These are phyloP conservation scores for Triticum dicoccoides DNA, from an alignment of 176 grass and related monocot genomes.

Conservation along the genomic window DNA sequence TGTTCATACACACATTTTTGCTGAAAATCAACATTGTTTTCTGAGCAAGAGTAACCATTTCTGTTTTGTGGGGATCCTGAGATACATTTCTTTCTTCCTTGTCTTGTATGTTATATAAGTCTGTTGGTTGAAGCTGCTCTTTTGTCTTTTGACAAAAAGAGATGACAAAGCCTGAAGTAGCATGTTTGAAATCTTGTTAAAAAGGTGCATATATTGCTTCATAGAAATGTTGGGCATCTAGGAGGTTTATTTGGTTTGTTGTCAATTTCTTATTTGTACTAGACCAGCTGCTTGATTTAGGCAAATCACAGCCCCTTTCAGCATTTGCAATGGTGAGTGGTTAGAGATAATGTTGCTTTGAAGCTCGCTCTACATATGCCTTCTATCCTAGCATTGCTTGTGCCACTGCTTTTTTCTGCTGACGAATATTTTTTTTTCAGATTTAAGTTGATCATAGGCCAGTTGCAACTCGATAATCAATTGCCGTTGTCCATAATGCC, in stretches of 20 bases:
- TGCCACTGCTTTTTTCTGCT: not conserved
- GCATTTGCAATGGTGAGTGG: conserved; percentile 10
- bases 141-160: conserved; percentile 20
- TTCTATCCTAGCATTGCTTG: not conserved
- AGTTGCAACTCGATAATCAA: conserved; percentile 96
- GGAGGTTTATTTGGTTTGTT: not conserved
- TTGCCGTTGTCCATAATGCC: conserved; percentile 87
- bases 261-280: not conserved
- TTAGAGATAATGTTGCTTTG: conserved; percentile 1
- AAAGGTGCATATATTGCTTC: not conserved
- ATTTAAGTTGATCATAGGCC: conserved; percentile 90
- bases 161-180: not conserved
- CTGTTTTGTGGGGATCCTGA: conserved; percentile 5
- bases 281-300: conserved; percentile 7
- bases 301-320: not conserved
- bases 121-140: not conserved
- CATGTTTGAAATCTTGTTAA: conserved; percentile 2
- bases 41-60: conserved; percentile 7
- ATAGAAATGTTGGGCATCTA: not conserved
- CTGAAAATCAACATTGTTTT: not conserved
- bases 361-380: not conserved
- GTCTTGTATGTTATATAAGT: conserved; percentile 8
- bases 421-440: conserved; percentile 42
- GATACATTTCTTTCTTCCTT: conserved; percentile 14
- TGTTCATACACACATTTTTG: not conserved